Percentiles rank a stretch among this genome's conserved stretches.
Conservation (phyloP, 2,329 filamentous ascomycete species). For the Stagonosporopsis vannaccii region DNA sequence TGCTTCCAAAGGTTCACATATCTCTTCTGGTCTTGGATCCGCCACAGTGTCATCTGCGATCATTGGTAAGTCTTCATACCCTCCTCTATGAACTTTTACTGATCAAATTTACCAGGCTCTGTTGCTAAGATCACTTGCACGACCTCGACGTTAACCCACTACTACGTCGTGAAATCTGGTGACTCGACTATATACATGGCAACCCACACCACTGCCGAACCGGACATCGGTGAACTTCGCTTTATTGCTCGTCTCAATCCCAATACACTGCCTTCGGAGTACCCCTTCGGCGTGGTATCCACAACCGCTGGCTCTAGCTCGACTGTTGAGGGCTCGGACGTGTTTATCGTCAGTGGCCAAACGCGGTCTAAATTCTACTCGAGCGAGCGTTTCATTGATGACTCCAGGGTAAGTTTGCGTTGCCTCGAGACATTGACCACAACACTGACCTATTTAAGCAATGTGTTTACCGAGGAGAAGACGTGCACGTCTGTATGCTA, state of each 20-base stretch:
- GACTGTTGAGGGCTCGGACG: conserved; percentile 62
- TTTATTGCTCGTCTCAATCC: conserved; percentile 69
- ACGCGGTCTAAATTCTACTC: conserved; percentile 76
- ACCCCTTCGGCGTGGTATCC: conserved; percentile 56
- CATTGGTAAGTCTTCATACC: conserved; percentile 29
- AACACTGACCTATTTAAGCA: conserved; percentile 55
- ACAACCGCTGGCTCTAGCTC: conserved; percentile 60
- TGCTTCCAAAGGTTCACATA: conserved; percentile 60
- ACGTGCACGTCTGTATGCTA: conserved; percentile 68
- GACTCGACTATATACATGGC: conserved; percentile 63
- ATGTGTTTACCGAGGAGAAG: conserved; percentile 63
- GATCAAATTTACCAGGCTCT: background rate
- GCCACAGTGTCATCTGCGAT: conserved; percentile 60
- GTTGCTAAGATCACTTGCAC: conserved; percentile 67
- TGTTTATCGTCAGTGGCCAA: conserved; percentile 66
- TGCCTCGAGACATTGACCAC: background rate
- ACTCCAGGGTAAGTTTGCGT: conserved; percentile 40
- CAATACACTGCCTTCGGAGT: conserved; percentile 44
- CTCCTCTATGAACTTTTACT: background rate
- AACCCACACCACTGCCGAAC: conserved; percentile 64
- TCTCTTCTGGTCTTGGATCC: conserved; percentile 65
- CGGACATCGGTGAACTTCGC: conserved; percentile 61
- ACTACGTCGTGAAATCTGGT: conserved; percentile 68
- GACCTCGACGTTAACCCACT: conserved; percentile 68
- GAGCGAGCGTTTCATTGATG: conserved; percentile 73